These are phyloP conservation scores for Xylaria acuta DNA, from an alignment of 495 filamentous ascomycete genomes.

Conservation along the genomic window DNA sequence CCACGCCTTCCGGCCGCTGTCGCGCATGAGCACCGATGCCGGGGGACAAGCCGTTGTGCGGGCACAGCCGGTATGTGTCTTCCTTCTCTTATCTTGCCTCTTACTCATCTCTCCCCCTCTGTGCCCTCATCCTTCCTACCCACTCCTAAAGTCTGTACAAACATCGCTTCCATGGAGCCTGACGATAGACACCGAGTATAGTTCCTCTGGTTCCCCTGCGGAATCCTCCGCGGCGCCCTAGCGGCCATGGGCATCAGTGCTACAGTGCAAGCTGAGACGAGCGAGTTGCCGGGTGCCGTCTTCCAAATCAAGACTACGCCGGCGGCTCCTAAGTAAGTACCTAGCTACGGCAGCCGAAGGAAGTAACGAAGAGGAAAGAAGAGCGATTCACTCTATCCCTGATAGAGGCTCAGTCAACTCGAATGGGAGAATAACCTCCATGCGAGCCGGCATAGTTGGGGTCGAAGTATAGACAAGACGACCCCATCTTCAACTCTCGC, in stretches of 20 bases:
- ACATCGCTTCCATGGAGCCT: background rate
- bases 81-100: constrained; percentile 21
- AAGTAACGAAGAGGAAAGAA: background rate
- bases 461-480: background rate
- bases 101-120: background rate
- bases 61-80: constrained; percentile 76
- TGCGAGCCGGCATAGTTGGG: background rate
- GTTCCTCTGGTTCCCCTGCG: constrained; percentile 96
- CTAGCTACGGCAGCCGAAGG: background rate
- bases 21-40: constrained; percentile 80
- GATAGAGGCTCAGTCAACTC: background rate
- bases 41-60: constrained; percentile 71
- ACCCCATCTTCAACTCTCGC: background rate
- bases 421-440: background rate
- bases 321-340: constrained; percentile 48
- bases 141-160: background rate
- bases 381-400: background rate
- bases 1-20: constrained; percentile 86
- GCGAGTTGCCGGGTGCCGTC: constrained; percentile 82
- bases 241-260: constrained; percentile 90
- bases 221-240: constrained; percentile 85
- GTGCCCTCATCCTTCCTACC: background rate
- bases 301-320: constrained; percentile 94
- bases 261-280: constrained; percentile 86
- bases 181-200: constrained; percentile 37